Conservation (phyloP, 441 rosid species). For the Gossypium davidsonii region DNA sequence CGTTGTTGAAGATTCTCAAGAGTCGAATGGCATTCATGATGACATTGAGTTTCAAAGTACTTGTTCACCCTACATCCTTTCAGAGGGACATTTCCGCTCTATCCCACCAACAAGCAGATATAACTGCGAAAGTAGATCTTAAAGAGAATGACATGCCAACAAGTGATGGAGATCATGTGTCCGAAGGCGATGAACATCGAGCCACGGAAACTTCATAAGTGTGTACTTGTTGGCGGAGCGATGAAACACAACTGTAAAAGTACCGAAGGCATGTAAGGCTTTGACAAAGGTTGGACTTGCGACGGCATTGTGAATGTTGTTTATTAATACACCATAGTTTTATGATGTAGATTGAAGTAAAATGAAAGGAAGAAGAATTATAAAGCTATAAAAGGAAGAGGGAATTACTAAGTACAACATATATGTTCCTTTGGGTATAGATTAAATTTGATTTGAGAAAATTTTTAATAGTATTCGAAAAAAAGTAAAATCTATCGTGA, state of each 20-base stretch:
- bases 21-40: constrained; percentile 3
- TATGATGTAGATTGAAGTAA: no score
- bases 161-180: neutral
- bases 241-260: neutral
- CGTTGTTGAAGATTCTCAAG: constrained; percentile 41
- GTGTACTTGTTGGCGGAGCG: neutral
- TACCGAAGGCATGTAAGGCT: neutral
- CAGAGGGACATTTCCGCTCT: constrained; percentile 8
- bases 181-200: constrained; percentile 7
- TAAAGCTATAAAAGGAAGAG: no score
- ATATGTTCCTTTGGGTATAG: no score
- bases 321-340: no score
- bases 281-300: no score
- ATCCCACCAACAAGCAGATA: constrained; percentile 20
- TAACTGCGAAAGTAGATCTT: neutral
- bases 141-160: constrained; percentile 6
- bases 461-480: no score
- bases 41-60: constrained; percentile 17
- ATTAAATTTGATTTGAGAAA: no score
- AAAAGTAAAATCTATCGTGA: no score
- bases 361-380: no score
- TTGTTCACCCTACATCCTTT: constrained; percentile 15
- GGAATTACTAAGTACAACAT: no score
- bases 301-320: no score
- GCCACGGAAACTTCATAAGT: neutral